Evolutionary conservation across 2,329 filamentous ascomycete genomes (phyloP).

Genomic region (Periglandula ipomoeae): DNA sequence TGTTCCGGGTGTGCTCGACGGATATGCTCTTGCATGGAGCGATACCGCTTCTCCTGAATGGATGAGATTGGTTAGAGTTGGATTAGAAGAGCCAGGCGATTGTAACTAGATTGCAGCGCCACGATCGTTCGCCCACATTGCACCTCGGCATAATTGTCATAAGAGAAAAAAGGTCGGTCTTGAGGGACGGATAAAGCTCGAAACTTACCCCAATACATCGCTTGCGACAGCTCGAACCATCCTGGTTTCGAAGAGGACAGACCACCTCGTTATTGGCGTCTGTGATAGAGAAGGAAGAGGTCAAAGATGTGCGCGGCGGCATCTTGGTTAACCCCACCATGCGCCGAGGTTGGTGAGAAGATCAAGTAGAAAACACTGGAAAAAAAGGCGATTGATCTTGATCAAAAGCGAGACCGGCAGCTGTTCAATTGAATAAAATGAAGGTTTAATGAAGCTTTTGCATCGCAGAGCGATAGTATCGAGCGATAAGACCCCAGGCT

Average conservation of each 20-base stretch:
- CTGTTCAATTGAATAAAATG: conserved; percentile 23
- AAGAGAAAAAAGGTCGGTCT: background rate
- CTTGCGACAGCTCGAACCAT: conserved; percentile 95
- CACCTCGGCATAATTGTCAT: background rate
- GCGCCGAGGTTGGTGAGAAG: conserved; percentile 1
- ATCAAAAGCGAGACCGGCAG: conserved; percentile 5
- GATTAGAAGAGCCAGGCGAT: background rate
- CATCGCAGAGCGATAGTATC: conserved; percentile 15
- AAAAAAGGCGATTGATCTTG: background rate
- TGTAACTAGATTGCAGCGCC: background rate
- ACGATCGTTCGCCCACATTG: background rate
- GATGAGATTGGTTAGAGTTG: background rate
- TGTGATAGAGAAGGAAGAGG: conserved; percentile 83
- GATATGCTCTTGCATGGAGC: conserved; percentile 99
- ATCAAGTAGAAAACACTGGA: conserved; percentile 9
- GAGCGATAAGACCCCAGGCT: background rate
- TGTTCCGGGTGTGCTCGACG: conserved; percentile 92
- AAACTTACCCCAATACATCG: conserved; percentile 91
- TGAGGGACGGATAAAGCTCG: background rate
- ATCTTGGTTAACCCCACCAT: conserved; percentile 54
- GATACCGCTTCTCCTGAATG: conserved; percentile 79
- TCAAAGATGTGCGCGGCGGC: conserved; percentile 81
- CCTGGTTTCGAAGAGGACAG: conserved; percentile 89
- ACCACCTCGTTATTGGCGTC: conserved; percentile 94
- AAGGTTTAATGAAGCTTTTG: conserved; percentile 14